Percentiles rank a stretch among this genome's conserved stretches.
Conservation (phyloP, 1,139 yeast species). For the Chernovozyma aurita region DNA sequence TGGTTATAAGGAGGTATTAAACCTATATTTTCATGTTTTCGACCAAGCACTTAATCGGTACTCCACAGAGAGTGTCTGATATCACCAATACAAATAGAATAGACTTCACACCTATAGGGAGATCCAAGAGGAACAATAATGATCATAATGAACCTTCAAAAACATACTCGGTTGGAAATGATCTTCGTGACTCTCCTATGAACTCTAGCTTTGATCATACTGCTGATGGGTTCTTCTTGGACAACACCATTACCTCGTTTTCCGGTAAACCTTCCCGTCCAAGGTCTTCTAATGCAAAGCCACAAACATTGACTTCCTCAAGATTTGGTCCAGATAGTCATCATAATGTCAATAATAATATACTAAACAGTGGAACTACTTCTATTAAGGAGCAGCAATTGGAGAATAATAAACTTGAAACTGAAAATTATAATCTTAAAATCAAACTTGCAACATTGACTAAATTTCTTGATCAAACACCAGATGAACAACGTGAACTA, state of each 20-base stretch:
- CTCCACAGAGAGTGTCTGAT: conserved; percentile 16
- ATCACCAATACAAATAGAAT: conserved; percentile 9
- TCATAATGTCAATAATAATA: conserved; percentile 8
- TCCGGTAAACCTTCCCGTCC: conserved; percentile 1
- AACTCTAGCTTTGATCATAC: conserved; percentile 33
- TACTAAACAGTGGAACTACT: conserved; percentile 24
- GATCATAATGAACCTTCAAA: background rate
- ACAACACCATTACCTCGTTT: conserved; percentile 9
- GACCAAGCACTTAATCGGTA: conserved; percentile 20
- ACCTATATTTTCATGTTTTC: conserved; percentile 17
- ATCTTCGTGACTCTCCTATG: background rate
- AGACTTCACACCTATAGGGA: conserved; percentile 45
- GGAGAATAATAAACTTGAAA: conserved; percentile 43
- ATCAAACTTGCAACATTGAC: conserved; percentile 54
- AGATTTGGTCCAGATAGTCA: background rate
- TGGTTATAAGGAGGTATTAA: no score
- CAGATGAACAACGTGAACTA: conserved; percentile 36
- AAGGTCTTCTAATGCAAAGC: background rate
- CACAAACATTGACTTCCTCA: background rate
- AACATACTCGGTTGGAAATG: background rate
- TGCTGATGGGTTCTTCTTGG: conserved; percentile 18
- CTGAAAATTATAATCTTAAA: conserved; percentile 61
- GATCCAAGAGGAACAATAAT: conserved; percentile 8
- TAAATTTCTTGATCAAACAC: conserved; percentile 43
- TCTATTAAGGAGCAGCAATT: conserved; percentile 53